Conservation (phyloP, 1,284 basidiomycete genomes). For the Heliocybe sulcata region DNA sequence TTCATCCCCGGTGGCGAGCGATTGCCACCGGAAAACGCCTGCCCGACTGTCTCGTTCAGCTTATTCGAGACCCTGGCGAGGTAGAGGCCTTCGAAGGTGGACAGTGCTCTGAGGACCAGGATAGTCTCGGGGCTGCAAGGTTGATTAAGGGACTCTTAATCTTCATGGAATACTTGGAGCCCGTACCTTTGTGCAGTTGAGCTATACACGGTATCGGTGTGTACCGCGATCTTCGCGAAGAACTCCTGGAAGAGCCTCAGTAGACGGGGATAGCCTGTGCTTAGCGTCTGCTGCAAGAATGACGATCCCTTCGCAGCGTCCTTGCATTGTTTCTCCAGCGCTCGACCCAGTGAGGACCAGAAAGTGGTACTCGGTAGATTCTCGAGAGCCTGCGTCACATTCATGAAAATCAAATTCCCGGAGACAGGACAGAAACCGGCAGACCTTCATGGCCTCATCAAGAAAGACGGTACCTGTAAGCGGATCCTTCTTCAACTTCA, state of each 20-base stretch:
- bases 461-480: constrained; percentile 76
- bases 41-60: constrained; percentile 72
- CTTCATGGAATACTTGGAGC: constrained; percentile 1
- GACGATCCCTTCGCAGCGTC: constrained; percentile 74
- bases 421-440: background rate
- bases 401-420: background rate
- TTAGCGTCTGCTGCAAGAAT: constrained; percentile 84
- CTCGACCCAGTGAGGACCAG: constrained; percentile 79
- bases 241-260: constrained; percentile 92
- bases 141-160: background rate
- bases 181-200: constrained; percentile 75
- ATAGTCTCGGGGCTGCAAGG: constrained; percentile 78
- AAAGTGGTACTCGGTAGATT: constrained; percentile 87
- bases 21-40: constrained; percentile 62
- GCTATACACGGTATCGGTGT: constrained; percentile 90
- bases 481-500: constrained; percentile 82
- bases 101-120: constrained; percentile 76
- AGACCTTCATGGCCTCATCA: constrained; percentile 86
- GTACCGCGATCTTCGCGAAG: constrained; percentile 89
- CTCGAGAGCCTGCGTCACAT: constrained; percentile 54
- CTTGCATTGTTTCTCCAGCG: constrained; percentile 74
- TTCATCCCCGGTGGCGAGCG: constrained; percentile 65
- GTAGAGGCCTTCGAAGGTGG: constrained; percentile 79
- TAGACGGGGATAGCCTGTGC: constrained; percentile 78
- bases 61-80: constrained; percentile 77